These are phyloP conservation scores for Tarenaya hassleriana DNA, from an alignment of 345 rosid genomes.

Conservation along the genomic window DNA sequence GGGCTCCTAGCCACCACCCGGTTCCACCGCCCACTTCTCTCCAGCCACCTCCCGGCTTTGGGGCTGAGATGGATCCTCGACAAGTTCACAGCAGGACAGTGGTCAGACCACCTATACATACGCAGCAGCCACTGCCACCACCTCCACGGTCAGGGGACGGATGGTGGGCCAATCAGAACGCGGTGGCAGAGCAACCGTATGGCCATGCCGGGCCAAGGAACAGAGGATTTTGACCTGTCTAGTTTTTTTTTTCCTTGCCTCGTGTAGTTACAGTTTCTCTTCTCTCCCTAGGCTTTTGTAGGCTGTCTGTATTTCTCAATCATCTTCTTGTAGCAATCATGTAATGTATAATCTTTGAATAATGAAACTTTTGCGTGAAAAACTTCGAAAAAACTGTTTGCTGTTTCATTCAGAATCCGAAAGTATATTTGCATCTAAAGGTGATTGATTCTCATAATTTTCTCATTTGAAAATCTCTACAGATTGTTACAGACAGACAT, in stretches of 20 bases:
- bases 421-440: too few species aligned
- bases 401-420: too few species aligned
- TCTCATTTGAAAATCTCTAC: conserved; percentile 21
- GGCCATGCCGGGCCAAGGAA: conserved; percentile 28
- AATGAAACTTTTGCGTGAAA: background rate
- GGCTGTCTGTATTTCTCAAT: background rate
- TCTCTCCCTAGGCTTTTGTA: background rate
- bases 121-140: background rate
- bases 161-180: conserved; percentile 26
- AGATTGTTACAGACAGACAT: background rate
- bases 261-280: conserved; percentile 16
- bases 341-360: conserved; percentile 9
- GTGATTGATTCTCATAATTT: background rate
- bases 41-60: background rate
- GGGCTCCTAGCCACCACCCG: conserved; percentile 22
- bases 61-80: conserved; percentile 2
- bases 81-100: conserved; percentile 15
- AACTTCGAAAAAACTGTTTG: too few species aligned
- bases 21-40: conserved; percentile 7
- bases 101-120: conserved; percentile 8
- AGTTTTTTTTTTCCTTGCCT: conserved; percentile 7
- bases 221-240: conserved; percentile 43
- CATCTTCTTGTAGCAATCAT: background rate
- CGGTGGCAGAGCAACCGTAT: conserved; percentile 18
- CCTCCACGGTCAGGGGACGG: conserved; percentile 5